Evolutionary conservation across 2,329 filamentous ascomycete genomes (phyloP).

Genomic region (Aureobasidium sp.): DNA sequence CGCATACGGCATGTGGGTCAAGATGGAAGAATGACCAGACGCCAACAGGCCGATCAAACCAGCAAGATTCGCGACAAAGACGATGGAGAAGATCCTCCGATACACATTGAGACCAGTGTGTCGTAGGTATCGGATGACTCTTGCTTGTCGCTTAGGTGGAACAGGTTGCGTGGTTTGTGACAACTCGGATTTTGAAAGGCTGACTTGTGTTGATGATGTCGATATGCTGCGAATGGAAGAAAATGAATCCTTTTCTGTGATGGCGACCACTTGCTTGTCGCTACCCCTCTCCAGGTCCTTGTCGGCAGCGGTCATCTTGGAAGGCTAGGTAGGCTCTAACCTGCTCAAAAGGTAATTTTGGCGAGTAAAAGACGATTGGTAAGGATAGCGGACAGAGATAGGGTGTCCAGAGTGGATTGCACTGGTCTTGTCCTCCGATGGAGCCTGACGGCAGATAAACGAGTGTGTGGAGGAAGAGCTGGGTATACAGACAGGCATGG

Average conservation of each 20-base stretch:
- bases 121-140: slow-evolving; percentile 18
- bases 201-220: background rate
- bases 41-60: slow-evolving; percentile 4
- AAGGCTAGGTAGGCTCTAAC: background rate
- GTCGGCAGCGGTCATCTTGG: background rate
- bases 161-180: background rate
- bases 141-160: slow-evolving; percentile 14
- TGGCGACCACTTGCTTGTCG: background rate
- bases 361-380: background rate
- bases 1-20: slow-evolving; percentile 21
- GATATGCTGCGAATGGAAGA: background rate
- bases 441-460: background rate
- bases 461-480: background rate
- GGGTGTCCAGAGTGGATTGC: no score
- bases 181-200: background rate
- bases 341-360: no score
- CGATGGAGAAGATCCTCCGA: slow-evolving; percentile 25
- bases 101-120: slow-evolving; percentile 28
- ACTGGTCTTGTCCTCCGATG: background rate
- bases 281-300: background rate
- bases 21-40: slow-evolving; percentile 4
- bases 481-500: background rate
- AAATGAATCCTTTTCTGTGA: background rate
- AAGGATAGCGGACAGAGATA: background rate
- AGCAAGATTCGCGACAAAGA: slow-evolving; percentile 26